Conservation (phyloP, 2,329 filamentous ascomycete genomes). For the Trichoderma sp. region DNA sequence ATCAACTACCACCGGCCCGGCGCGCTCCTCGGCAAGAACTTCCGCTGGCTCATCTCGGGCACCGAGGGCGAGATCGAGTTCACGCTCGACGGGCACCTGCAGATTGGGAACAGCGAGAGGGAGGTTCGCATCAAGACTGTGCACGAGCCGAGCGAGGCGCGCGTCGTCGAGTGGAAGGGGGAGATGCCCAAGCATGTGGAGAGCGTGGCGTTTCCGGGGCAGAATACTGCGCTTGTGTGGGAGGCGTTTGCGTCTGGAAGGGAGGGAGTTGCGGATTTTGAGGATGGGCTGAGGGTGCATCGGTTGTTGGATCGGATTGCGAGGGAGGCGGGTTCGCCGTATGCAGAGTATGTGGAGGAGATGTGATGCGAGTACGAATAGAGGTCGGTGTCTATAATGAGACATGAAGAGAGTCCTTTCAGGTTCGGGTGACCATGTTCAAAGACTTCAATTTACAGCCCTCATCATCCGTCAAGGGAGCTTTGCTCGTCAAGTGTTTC, state of each 20-base stretch:
- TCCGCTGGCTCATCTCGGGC: constrained; percentile 44
- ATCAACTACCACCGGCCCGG: constrained; percentile 35
- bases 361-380: background rate
- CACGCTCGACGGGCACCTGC: constrained; percentile 38
- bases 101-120: constrained; percentile 32
- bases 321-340: constrained; percentile 13
- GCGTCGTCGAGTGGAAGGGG: constrained; percentile 32
- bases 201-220: constrained; percentile 62
- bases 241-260: constrained; percentile 23
- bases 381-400: too few relatives aligned
- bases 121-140: constrained; percentile 9
- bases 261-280: constrained; percentile 22
- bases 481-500: too few relatives aligned
- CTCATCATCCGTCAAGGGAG: too few relatives aligned
- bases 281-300: constrained; percentile 26
- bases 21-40: constrained; percentile 29
- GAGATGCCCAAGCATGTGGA: constrained; percentile 79
- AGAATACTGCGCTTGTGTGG: constrained; percentile 24
- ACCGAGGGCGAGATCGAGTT: constrained; percentile 41
- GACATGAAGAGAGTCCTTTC: too few relatives aligned
- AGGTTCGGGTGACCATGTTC: too few relatives aligned
- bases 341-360: background rate
- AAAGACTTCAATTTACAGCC: too few relatives aligned
- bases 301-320: constrained; percentile 27
- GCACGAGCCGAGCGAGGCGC: constrained; percentile 39